Evolutionary conservation across 257 asterid genomes (phyloP), one percentile per base, ranked within the genome.

Genomic region (Ilex asprella): DNA sequence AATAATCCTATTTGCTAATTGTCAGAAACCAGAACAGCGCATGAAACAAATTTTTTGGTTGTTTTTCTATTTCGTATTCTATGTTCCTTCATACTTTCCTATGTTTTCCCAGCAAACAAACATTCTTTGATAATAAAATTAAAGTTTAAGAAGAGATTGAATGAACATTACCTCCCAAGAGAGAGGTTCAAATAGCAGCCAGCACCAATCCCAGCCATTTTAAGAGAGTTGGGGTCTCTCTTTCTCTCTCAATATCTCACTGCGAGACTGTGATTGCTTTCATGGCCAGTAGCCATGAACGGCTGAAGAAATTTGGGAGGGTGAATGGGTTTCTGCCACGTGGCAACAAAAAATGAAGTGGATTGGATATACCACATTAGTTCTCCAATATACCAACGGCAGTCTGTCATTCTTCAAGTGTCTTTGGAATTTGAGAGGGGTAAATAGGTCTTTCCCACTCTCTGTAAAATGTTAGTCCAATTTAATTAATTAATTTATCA

Each of bases 121-220:
- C 41, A 35, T 35, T 35, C 41, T 4, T 35, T 35, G 5, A 35
- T 35, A 35, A 35, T 35, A 4, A 35, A 35, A 35, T 35, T 49
- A 4, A 49, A 49, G 54, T 4, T 50, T 8, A 7, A 16, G 57
- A 53, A 21, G 15, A 53, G 15, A 2, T 2, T 14, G 10, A 21
- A 16, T 6, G 3, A 43, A 52, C 7, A 7, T 54, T 78, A 82
- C 93, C 95, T 86, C 9, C 65, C 72, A 65, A 79, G 84, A 70
- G 89, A 84, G 71, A 86, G 71, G 6, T 78, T 65, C 68, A 86
- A 74, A 54, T 77, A 75, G 76, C 71, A 79, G 70, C 65, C 77
- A 75, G 76, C 84, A 70, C 76, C 75, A 58, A 86, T 69, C 76
- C 84, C 89, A 39, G 91, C 86, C 96, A 88, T 88, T 30, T 66